Percentiles rank a stretch among this genome's conserved stretches.
phyloP scores from a whole-genome alignment of 768 basidiomycete genomes.

The Myochromella boudieri region DNA sequence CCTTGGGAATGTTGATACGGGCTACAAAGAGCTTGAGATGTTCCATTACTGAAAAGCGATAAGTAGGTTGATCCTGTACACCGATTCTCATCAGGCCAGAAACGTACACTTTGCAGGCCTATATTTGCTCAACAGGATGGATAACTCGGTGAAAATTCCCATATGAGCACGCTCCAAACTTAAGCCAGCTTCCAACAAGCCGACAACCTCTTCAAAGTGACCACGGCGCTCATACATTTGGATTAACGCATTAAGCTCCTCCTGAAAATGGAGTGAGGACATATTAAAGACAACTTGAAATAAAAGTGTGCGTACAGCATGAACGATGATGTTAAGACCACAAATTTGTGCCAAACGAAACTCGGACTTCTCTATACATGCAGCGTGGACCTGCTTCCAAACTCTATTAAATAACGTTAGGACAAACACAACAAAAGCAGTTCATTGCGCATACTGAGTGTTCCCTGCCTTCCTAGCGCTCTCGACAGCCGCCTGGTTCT shows the following conservation, averaged over 20 bases:
- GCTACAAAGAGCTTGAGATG: conserved; percentile 95
- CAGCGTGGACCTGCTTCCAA: conserved; percentile 99
- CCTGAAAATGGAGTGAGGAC: conserved; percentile 38
- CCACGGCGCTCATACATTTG: conserved; percentile 88
- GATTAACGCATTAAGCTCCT: conserved; percentile 74
- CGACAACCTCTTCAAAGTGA: conserved; percentile 91
- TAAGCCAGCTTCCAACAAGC: conserved; percentile 89
- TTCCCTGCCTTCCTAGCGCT: conserved; percentile 99
- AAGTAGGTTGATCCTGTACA: conserved; percentile 4
- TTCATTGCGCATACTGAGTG: conserved; percentile 72
- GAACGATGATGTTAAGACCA: conserved; percentile 96
- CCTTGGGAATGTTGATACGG: conserved; percentile 98
- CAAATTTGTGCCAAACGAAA: conserved; percentile 99
- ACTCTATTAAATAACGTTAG: conserved; percentile 52
- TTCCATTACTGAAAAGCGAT: conserved; percentile 78
- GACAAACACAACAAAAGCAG: not conserved
- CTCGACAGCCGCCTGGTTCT: conserved; percentile 98
- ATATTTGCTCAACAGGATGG: conserved; percentile 93
- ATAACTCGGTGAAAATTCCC: conserved; percentile 97
- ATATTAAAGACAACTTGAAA: not conserved
- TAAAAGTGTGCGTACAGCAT: conserved; percentile 50
- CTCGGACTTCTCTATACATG: conserved; percentile 96
- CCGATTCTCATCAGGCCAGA: not conserved
- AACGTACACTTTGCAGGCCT: conserved; percentile 84
- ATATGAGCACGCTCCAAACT: conserved; percentile 98